phyloP scores from a whole-genome alignment of 1,284 basidiomycete genomes.

The Ceratobasidium sp. region DNA sequence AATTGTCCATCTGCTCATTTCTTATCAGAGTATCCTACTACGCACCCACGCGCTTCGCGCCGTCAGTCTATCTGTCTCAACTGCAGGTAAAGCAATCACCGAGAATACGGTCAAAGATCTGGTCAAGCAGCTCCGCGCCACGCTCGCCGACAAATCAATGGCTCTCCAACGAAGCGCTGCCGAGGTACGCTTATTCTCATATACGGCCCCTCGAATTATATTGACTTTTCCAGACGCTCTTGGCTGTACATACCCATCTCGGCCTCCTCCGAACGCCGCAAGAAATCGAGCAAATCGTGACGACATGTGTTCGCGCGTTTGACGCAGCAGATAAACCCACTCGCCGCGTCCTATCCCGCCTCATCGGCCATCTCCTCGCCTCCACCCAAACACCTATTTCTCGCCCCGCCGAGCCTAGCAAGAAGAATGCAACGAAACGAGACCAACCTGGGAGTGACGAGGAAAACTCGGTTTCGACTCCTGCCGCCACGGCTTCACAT shows the following conservation, averaged over 20 bases:
- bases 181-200: constrained; percentile 63
- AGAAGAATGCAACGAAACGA: constrained; percentile 68
- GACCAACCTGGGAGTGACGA: constrained; percentile 58
- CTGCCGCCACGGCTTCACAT: constrained; percentile 69
- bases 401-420: constrained; percentile 60
- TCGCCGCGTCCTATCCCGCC: constrained; percentile 77
- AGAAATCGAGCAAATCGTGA: constrained; percentile 81
- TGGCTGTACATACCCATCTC: constrained; percentile 68
- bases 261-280: constrained; percentile 57
- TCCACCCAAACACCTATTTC: constrained; percentile 80
- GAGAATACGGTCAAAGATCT: constrained; percentile 86
- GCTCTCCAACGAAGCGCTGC: constrained; percentile 88
- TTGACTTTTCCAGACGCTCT: constrained; percentile 63
- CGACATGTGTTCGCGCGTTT: constrained; percentile 77
- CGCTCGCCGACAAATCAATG: constrained; percentile 84
- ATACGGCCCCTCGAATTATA: constrained; percentile 4
- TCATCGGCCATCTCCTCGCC: constrained; percentile 86
- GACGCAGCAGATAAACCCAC: constrained; percentile 88
- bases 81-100: constrained; percentile 84
- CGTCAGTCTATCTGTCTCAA: constrained; percentile 77
- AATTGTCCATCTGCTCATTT: neutral
- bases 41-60: constrained; percentile 84
- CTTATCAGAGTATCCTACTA: constrained; percentile 75
- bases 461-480: constrained; percentile 58
- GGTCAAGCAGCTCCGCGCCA: constrained; percentile 81